A percentile compares a stretch with the other conserved stretches of the same genome.
phyloP scores from a whole-genome alignment of 495 filamentous ascomycete species.

The Parathielavia appendiculata region DNA sequence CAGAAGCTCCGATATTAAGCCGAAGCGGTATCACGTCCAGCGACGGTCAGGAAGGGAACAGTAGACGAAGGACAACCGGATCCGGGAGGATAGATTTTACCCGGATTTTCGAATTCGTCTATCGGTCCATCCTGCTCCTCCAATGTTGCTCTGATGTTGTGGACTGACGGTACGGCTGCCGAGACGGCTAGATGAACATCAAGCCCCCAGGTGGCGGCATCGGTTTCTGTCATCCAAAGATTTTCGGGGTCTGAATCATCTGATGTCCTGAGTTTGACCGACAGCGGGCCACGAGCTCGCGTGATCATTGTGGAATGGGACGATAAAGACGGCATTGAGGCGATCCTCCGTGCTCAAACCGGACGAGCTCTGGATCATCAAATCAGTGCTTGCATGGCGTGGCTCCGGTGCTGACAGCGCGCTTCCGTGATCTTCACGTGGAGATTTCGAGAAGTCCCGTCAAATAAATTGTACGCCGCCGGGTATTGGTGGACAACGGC shows the following conservation, averaged over 20 bases:
- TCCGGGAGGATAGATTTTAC: constrained; percentile 27
- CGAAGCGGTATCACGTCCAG: constrained; percentile 16
- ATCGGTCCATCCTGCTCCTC: constrained; percentile 20
- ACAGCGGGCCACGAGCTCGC: constrained; percentile 15
- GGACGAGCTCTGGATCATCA: constrained; percentile 20
- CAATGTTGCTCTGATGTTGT: constrained; percentile 20
- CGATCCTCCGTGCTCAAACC: constrained; percentile 19
- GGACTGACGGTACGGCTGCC: constrained; percentile 2
- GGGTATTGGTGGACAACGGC: constrained; percentile 19
- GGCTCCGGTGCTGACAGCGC: constrained; percentile 19
- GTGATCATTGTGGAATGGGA: constrained; percentile 22
- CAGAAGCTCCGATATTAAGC: constrained; percentile 28
- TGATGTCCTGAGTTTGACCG: constrained; percentile 20
- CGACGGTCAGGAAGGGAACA: constrained; percentile 28
- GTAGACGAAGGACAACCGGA: constrained; percentile 14
- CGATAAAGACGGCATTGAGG: not conserved
- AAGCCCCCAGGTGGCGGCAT: not conserved
- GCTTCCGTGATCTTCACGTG: constrained; percentile 29
- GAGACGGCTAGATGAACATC: not conserved
- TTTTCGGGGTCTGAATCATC: not conserved
- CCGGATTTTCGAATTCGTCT: constrained; percentile 33
- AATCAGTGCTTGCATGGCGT: constrained; percentile 21
- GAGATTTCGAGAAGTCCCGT: constrained; percentile 33
- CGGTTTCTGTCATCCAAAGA: not conserved
- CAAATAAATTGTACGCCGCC: constrained; percentile 30